phyloP scores from a whole-genome alignment of 192 early-diverging fungal species.

The Podochytrium sp. region DNA sequence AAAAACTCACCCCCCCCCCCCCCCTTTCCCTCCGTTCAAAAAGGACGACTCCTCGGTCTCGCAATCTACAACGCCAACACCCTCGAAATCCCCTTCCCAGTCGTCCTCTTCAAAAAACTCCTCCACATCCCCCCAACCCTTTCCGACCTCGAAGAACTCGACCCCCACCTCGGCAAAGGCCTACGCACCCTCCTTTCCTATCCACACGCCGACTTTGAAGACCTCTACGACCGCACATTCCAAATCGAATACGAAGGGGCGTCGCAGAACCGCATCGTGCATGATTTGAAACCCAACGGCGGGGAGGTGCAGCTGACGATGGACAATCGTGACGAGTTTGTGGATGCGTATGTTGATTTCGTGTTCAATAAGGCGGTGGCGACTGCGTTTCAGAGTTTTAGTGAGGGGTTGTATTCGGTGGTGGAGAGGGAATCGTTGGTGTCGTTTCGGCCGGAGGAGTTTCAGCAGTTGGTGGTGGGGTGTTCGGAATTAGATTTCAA shows the following conservation, averaged over 20 bases:
- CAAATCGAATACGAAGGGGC: slow-evolving; percentile 71
- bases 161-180: slow-evolving; percentile 74
- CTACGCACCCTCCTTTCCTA: slow-evolving; percentile 65
- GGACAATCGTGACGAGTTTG: slow-evolving; percentile 80
- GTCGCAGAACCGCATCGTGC: slow-evolving; percentile 60
- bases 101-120: slow-evolving; percentile 83
- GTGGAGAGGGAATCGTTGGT: slow-evolving; percentile 84
- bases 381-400: slow-evolving; percentile 79
- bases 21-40: not conserved
- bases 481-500: slow-evolving; percentile 82
- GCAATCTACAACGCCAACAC: slow-evolving; percentile 92
- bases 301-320: slow-evolving; percentile 64
- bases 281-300: slow-evolving; percentile 74
- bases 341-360: slow-evolving; percentile 80
- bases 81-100: slow-evolving; percentile 83
- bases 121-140: slow-evolving; percentile 63
- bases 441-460: slow-evolving; percentile 85
- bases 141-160: slow-evolving; percentile 76
- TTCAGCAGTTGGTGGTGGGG: slow-evolving; percentile 88
- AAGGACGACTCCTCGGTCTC: slow-evolving; percentile 80
- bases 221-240: slow-evolving; percentile 72
- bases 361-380: slow-evolving; percentile 71
- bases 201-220: slow-evolving; percentile 2
- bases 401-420: slow-evolving; percentile 80
- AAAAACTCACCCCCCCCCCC: not conserved